These are phyloP conservation scores for Malassezia slooffiae DNA, from an alignment of 1,284 basidiomycete species.

Conservation along the genomic window DNA sequence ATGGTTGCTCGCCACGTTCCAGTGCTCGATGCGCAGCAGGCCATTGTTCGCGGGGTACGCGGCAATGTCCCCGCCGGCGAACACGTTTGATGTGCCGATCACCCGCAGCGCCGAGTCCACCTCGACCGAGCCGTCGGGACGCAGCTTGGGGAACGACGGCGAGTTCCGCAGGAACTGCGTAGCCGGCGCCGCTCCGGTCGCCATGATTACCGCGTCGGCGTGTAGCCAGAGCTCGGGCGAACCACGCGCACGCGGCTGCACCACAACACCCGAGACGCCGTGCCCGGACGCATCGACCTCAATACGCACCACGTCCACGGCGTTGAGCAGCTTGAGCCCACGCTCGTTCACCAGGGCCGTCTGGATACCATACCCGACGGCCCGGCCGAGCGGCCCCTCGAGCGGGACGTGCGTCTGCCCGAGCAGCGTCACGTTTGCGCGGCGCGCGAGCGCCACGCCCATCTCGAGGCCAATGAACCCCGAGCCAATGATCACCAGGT, in stretches of 20 bases:
- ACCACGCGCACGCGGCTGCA: conserved; percentile 13
- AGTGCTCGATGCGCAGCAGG: conserved; percentile 68
- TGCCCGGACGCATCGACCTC: conserved; percentile 47
- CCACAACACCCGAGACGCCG: conserved; percentile 4
- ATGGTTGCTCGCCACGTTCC: conserved; percentile 80
- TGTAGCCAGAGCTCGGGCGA: conserved; percentile 51
- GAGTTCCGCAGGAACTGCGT: conserved; percentile 68
- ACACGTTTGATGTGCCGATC: conserved; percentile 56
- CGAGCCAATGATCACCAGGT: conserved; percentile 72
- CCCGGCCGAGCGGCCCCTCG: conserved; percentile 65
- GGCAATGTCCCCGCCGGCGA: conserved; percentile 83
- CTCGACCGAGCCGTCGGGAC: conserved; percentile 60
- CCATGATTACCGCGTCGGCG: conserved; percentile 75
- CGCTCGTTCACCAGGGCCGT: conserved; percentile 58
- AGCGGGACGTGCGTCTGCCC: conserved; percentile 78
- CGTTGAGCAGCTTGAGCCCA: conserved; percentile 70
- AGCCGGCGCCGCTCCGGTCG: conserved; percentile 75
- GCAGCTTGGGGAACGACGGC: conserved; percentile 50
- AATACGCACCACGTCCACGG: conserved; percentile 63
- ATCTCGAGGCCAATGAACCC: conserved; percentile 92
- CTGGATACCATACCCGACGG: conserved; percentile 67
- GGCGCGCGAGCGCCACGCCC: conserved; percentile 63
- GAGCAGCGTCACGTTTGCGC: conserved; percentile 62
- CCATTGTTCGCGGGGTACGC: conserved; percentile 60
- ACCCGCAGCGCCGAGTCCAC: conserved; percentile 72